Base-by-base conservation (phyloP, 192 early-diverging fungal genomes). In the Tieghemiomyces parasiticus region DNA sequence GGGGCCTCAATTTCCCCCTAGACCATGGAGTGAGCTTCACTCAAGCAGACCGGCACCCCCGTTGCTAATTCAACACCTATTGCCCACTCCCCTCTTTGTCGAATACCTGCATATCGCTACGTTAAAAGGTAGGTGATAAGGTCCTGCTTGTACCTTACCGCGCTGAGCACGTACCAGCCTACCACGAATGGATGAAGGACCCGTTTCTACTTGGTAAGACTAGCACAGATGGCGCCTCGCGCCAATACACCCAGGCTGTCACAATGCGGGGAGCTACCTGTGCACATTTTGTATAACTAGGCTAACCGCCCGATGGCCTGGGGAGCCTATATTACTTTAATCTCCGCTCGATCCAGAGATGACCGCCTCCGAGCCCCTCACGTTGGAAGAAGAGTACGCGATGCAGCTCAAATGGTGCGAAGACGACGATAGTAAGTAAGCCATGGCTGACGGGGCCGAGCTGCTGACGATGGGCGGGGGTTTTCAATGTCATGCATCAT, bases 161-260 rank as follows among this genome's bases (percentile, higher is more conserved):
- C 46, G 65, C 65, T 19, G 82, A 85, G 50, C 94, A 97, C 78
- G 92, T 97, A 1, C 75, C 74, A 16, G 75, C 65, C 58, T 97
- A 97, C 67, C 93, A 97, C 69, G 83, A 85, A 59, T 97, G 94
- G 94, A 95, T 97, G 92, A 81, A 89, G 63, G 85, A 84, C 10
- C 84, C 88, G 2, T 90, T 80, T 69, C 74, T 97, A 26, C 86
- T 89, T 58, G 84, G 84, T 82, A 69, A 46, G 48, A 31, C 46
- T n/a, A n/a, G n/a, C n/a, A n/a, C n/a, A n/a, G n/a, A n/a, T n/a
- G n/a, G n/a, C n/a, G n/a, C n/a, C n/a, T n/a, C n/a, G n/a, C n/a
- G n/a, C n/a, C n/a, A n/a, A n/a, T n/a, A n/a, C n/a, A n/a, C n/a
- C n/a, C n/a, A n/a, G n/a, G n/a, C n/a, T n/a, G n/a, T n/a, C n/a